Evolutionary conservation across 2,329 filamentous ascomycete genomes (phyloP), one percentile per base, ranked within the genome.

Genomic region (Rutstroemia sp.): DNA sequence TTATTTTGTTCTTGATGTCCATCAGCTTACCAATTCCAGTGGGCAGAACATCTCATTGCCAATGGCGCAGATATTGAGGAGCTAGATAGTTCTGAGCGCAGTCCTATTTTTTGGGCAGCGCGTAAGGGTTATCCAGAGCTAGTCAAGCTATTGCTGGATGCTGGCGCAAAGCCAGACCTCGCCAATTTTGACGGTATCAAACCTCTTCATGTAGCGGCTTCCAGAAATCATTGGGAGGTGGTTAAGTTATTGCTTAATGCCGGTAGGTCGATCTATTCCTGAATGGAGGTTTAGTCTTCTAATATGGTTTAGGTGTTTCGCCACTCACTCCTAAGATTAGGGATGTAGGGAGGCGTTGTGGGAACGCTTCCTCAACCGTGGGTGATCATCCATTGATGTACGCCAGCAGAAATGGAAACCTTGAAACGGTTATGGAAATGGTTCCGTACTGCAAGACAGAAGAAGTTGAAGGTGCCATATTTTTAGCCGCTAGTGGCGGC

Each of bases 191-290:
- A 54, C 17, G 72, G 73, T 0, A 45, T 63, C 0, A 70, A 60
- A n/a, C 69, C 73, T 5, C 57, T 76, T 1, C 70, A 75, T 51
- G 6, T 58, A 23, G 72, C 73, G 5, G 70, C 71, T 2, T 57
- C 5, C 4, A 63, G 59, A 8, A 72, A 72, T 39, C 65, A 70
- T 54, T 51, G 58, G 4, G 59, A 58, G 5, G 67, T 66, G 30
- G 63, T 72, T 4, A 58, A 53, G 16, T 53, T 64, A 1, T 60
- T 75, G 3, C 57, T 76, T 4, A 58, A 67, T 7, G 70, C 71
- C 21, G 73, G 73, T 10, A 27, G 16, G 42, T 21, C 25, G 7
- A 25, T 9, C 17, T 23, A n/a, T 27, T 16, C 5, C 6, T 5
- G 34, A 2, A 37, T n/a, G 4, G 12, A 16, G n/a, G 12, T 23